Evolutionary conservation across 2,329 filamentous ascomycete genomes (phyloP).

Genomic region (Thielaviopsis ethacetica): DNA sequence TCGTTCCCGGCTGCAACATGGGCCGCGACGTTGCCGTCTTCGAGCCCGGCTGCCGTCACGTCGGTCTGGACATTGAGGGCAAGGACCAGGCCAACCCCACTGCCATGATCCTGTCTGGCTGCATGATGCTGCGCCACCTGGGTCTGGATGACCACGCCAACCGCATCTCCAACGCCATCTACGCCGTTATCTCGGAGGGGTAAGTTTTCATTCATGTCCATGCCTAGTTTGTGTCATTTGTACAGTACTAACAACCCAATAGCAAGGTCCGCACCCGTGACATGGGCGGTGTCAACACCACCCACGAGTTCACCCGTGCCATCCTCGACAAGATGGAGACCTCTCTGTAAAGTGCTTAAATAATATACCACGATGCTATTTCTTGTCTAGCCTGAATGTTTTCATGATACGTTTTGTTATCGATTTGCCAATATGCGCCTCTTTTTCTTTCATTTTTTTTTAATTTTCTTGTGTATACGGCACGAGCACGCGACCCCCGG

Average conservation of each 20-base stretch:
- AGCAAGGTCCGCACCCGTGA: constrained; percentile 82
- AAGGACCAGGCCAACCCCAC: constrained; percentile 99
- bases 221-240: neutral
- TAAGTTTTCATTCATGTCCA: constrained; percentile 29
- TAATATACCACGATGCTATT: neutral
- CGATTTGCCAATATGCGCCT: neutral
- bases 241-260: constrained; percentile 24
- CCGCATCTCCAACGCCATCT: constrained; percentile 80
- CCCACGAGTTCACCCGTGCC: constrained; percentile 87
- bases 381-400: neutral
- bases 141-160: constrained; percentile 97
- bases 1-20: constrained; percentile 99
- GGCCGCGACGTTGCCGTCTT: constrained; percentile 95
- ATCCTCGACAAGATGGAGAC: constrained; percentile 89
- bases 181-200: constrained; percentile 73
- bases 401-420: too few relatives aligned
- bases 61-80: constrained; percentile 98
- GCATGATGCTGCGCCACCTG: constrained; percentile 94
- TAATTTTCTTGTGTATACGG: neutral
- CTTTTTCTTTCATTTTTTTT: too few relatives aligned
- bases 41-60: constrained; percentile 97
- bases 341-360: constrained; percentile 7
- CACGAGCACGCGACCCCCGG: too few relatives aligned
- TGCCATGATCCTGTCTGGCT: constrained; percentile 82
- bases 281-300: constrained; percentile 83